These are phyloP conservation scores for Cyphellophora attinorum DNA, from an alignment of 2,329 filamentous ascomycete species.

Conservation along the genomic window DNA sequence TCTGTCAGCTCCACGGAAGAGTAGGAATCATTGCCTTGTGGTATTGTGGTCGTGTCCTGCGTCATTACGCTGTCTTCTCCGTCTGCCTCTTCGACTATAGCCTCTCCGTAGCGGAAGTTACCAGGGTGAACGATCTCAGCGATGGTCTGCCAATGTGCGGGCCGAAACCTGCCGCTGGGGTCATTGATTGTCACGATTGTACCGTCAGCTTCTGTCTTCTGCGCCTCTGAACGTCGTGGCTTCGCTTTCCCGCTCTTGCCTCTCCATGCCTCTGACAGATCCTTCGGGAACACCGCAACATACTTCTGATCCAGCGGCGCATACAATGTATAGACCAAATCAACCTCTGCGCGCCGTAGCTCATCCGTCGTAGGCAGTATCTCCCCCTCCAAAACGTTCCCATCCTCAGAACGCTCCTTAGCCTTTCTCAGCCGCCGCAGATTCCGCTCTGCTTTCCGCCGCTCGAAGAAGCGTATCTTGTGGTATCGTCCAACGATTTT, in stretches of 20 bases:
- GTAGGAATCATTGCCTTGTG: neutral
- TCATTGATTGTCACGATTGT: conserved; percentile 5
- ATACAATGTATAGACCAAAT: conserved; percentile 54
- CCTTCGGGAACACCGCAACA: conserved; percentile 42
- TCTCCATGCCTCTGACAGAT: conserved; percentile 12
- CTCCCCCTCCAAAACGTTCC: neutral
- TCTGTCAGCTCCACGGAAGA: neutral
- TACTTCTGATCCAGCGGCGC: conserved; percentile 53
- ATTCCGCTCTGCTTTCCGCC: conserved; percentile 38
- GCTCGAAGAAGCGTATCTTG: conserved; percentile 54
- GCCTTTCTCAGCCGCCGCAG: conserved; percentile 25
- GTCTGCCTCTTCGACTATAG: conserved; percentile 21
- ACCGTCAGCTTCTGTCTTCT: conserved; percentile 14
- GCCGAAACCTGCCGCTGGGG: conserved; percentile 11
- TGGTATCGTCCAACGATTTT: conserved; percentile 51
- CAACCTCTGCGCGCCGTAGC: conserved; percentile 42
- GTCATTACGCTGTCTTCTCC: conserved; percentile 13
- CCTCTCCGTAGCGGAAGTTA: neutral
- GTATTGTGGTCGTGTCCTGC: no score
- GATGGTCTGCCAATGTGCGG: conserved; percentile 35
- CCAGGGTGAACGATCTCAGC: conserved; percentile 27
- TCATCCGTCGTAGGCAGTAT: no score
- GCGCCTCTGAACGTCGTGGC: conserved; percentile 11
- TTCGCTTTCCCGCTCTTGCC: conserved; percentile 8
- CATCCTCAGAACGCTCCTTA: conserved; percentile 1